Evolutionary conservation across 257 asterid genomes (phyloP), one percentile per base, ranked within the genome.

Genomic region (Verbascum thapsus): DNA sequence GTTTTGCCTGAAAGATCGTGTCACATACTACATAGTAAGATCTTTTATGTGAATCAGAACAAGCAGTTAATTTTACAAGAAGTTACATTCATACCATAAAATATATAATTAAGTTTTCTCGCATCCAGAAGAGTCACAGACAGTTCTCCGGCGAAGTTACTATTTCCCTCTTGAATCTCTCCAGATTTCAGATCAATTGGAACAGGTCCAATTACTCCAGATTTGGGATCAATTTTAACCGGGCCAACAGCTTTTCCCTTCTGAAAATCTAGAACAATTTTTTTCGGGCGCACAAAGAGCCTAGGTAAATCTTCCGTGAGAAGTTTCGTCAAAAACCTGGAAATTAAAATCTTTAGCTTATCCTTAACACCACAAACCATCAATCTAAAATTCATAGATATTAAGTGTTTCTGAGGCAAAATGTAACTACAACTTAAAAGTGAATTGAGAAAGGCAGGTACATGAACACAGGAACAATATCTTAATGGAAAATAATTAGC

Each of bases 61-160:
- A n/a, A n/a, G n/a, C n/a, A n/a, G n/a, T n/a, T n/a, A 49, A 48
- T 15, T 49, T 22, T 7, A 42, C 12, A 70, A 10, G n/a, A 59
- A 67, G 75, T 60, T 54, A 57, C 58, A 38, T 60, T 58, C 68
- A 61, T 85, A 92, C 97, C 99, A 48, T 85, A 92, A 74, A 91
- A 86, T 55, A 87, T 72, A 70, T 89, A 90, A 45, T 77, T 80
- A 23, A 92, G 99, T 70, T 87, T 85, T 52, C 88, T 73, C 35
- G 99, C 99, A 81, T 92, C 96, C 52, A 90, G 87, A 72, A 92
- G 88, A n/a, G 97, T 92, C 69, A 83, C 86, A 8, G 99, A 92
- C 66, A 92, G 75, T 84, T 92, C 99, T 74, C 99, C 99, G 7
- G 85, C 83, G 38, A 76, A 92, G 73, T 87, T 83, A 47, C 69